Evolutionary conservation across 306 rosid species (phyloP), one percentile per base, ranked within the genome.

Genomic region (Vicia sativa): DNA sequence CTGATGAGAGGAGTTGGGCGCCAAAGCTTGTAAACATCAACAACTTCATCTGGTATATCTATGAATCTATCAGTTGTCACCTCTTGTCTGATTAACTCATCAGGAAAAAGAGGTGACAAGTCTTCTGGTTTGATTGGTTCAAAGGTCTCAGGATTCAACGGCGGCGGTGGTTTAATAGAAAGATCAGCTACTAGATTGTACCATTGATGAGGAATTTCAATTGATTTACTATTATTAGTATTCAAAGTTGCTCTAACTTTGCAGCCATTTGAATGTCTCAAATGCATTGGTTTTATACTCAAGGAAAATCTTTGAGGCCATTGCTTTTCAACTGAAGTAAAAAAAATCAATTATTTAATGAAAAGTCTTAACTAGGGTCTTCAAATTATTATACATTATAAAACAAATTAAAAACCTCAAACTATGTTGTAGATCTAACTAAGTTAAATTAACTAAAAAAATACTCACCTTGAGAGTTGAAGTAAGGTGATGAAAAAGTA

Each of bases 1-100:
- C 98, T 86, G 62, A 93, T 93, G 49, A 93, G 91, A 69, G 98
- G 98, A 25, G 96, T 88, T 2, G 98, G 98, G 63, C 98, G 91
- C 98, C 96, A 93, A 55, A 93, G 97, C 48, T 69, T 76, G 82
- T 90, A 90, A 11, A 93, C 79, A 72, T 93, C 97, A 6, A 73
- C 70, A 59, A 90, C 89, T 79, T 93, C 98, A 11, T 85, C 89
- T 0, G 98, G 98, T 63, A 93, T 93, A 46, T 86, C 87, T 14
- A 93, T 64, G 75, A 79, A 90, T 57, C 90, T 84, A 3, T 93
- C 97, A 25, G 45, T 72, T 59, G 85, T 88, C 13, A 70, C 64
- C 71, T 93, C 97, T 61, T 93, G 98, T 81, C 85, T 83, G 42
- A 90, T 93, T 58, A 93, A 68, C 73, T 87, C 95, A 56, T 88